Conservation (phyloP, 2,329 filamentous ascomycete genomes). For the Aspergillus floridensis region DNA sequence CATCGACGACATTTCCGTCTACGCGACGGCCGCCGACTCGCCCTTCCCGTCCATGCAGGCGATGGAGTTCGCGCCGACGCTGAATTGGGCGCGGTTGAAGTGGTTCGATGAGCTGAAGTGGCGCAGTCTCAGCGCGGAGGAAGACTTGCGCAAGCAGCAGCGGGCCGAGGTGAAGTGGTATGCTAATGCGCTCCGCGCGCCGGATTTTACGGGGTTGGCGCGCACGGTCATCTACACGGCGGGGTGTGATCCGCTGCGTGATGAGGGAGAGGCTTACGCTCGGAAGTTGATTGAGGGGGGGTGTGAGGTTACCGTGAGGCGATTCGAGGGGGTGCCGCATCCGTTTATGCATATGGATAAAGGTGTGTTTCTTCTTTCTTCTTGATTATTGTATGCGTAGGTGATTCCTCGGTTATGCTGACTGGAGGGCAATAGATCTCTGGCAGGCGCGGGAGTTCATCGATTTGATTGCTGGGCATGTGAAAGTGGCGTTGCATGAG, state of each 20-base stretch:
- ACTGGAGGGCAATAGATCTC: constrained; percentile 14
- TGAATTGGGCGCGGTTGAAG: constrained; percentile 45
- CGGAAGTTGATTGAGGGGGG: constrained; percentile 44
- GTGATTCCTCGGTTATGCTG: not conserved
- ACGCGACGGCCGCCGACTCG: constrained; percentile 35
- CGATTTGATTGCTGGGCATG: constrained; percentile 23
- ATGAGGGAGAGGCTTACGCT: constrained; percentile 52
- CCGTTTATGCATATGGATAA: constrained; percentile 52
- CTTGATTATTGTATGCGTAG: too few species aligned
- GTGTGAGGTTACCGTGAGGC: constrained; percentile 46
- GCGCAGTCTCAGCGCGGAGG: constrained; percentile 24
- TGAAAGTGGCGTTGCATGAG: constrained; percentile 16
- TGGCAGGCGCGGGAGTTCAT: constrained; percentile 33
- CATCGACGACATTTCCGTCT: constrained; percentile 42
- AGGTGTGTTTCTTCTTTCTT: constrained; percentile 11
- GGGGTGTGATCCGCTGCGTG: constrained; percentile 47
- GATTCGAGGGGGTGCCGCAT: constrained; percentile 51
- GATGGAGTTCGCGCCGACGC: constrained; percentile 44
- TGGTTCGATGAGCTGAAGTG: constrained; percentile 42
- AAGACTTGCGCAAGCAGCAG: constrained; percentile 17
- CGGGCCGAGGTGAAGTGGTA: constrained; percentile 29
- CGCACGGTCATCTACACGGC: constrained; percentile 46
- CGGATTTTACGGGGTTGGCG: constrained; percentile 33
- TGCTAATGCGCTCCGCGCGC: constrained; percentile 37
- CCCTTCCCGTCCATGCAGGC: constrained; percentile 44